Evolutionary conservation across 306 rosid species (phyloP).

Genomic region (Crotalaria pallida): DNA sequence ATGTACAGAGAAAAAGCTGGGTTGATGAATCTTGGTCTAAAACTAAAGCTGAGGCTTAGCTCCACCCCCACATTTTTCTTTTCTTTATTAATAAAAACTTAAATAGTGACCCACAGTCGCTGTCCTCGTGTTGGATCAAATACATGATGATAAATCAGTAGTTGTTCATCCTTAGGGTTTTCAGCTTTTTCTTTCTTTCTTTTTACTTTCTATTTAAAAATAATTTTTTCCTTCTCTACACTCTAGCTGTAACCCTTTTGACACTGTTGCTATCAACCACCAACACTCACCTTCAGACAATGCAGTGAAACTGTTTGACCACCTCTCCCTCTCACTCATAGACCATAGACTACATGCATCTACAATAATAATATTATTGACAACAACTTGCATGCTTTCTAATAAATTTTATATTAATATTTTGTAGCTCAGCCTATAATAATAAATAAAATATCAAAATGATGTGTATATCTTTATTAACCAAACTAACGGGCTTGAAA

Average conservation of each 20-base stretch:
- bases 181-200: conserved; percentile 17
- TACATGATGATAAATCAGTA: conserved; percentile 14
- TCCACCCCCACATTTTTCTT: conserved; percentile 11
- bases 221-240: neutral
- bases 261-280: conserved; percentile 35
- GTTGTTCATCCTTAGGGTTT: conserved; percentile 38
- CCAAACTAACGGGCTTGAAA: neutral
- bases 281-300: conserved; percentile 36
- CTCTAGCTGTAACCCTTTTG: conserved; percentile 27
- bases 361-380: neutral
- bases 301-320: conserved; percentile 41
- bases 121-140: conserved; percentile 46
- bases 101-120: conserved; percentile 44
- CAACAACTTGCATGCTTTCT: conserved; percentile 36
- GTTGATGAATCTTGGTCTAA: conserved; percentile 33
- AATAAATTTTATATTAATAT: neutral
- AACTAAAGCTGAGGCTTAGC: conserved; percentile 26
- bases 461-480: neutral
- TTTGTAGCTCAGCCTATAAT: neutral
- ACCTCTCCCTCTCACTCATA: neutral
- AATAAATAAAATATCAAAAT: neutral
- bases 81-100: conserved; percentile 23
- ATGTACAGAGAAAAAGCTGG: conserved; percentile 30
- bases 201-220: neutral
- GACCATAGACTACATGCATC: conserved; percentile 20